Conservation (phyloP, 2,329 filamentous ascomycete genomes). For the Clarireedia hainanense region DNA sequence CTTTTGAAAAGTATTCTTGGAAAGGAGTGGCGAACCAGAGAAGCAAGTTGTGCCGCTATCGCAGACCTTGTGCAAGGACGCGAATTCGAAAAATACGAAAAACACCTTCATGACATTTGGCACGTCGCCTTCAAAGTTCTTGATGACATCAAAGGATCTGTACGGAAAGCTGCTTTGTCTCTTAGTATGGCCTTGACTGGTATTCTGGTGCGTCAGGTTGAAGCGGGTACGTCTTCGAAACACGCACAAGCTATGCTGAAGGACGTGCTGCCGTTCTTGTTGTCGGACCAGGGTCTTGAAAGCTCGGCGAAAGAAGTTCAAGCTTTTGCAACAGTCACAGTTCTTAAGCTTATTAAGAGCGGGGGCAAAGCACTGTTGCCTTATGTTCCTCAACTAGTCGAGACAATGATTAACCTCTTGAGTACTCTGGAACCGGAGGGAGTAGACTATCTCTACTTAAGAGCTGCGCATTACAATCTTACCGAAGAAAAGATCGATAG, state of each 20-base stretch:
- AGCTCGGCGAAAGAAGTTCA: slow-evolving; percentile 84
- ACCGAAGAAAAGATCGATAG: slow-evolving; percentile 88
- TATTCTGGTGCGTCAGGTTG: slow-evolving; percentile 75
- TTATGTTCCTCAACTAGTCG: slow-evolving; percentile 75
- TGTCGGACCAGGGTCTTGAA: slow-evolving; percentile 84
- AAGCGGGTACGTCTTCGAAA: slow-evolving; percentile 64
- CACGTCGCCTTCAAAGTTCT: slow-evolving; percentile 79
- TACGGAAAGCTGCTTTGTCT: slow-evolving; percentile 70
- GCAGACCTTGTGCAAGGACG: slow-evolving; percentile 80
- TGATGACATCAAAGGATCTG: slow-evolving; percentile 91
- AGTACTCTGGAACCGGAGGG: slow-evolving; percentile 84
- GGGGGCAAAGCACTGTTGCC: slow-evolving; percentile 70
- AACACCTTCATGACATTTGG: slow-evolving; percentile 81
- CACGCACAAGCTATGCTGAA: slow-evolving; percentile 73
- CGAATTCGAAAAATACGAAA: slow-evolving; percentile 68
- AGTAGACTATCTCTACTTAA: slow-evolving; percentile 88
- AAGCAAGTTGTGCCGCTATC: slow-evolving; percentile 87
- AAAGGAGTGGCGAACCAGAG: slow-evolving; percentile 85
- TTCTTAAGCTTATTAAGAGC: slow-evolving; percentile 86
- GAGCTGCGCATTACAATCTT: slow-evolving; percentile 74
- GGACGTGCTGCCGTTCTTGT: slow-evolving; percentile 80
- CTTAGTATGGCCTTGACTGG: slow-evolving; percentile 80
- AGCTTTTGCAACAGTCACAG: slow-evolving; percentile 70
- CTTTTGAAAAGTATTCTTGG: slow-evolving; percentile 78
- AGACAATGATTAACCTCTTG: slow-evolving; percentile 71